A percentile compares a stretch with the other conserved stretches of the same genome.
phyloP scores from a whole-genome alignment of 305 asterid genomes.

The Fraxinus paxiana region DNA sequence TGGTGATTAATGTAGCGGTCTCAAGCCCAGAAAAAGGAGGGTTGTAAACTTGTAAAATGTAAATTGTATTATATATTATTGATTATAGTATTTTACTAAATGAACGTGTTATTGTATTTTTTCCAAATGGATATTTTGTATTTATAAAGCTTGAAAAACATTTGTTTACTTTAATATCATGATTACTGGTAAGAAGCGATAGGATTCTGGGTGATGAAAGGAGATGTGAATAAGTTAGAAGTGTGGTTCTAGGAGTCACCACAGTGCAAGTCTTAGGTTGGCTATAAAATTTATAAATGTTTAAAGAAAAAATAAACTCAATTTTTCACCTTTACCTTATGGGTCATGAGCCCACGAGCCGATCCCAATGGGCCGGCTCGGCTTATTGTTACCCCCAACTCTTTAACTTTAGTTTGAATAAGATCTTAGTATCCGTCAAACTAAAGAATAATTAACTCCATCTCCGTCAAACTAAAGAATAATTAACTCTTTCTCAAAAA shows the following conservation, averaged over 20 bases:
- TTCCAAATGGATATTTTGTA: background rate
- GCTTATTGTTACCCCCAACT: background rate
- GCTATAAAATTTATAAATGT: background rate
- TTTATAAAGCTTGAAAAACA: background rate
- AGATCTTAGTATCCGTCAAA: background rate
- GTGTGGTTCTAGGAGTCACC: background rate
- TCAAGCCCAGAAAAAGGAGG: background rate
- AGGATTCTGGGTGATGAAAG: background rate
- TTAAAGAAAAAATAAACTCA: background rate
- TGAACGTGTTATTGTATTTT: background rate
- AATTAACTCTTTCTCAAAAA: slow-evolving; percentile 7
- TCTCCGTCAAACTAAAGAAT: background rate
- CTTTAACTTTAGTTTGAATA: background rate
- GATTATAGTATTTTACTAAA: background rate
- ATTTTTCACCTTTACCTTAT: background rate
- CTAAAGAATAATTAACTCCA: background rate
- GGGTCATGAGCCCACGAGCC: background rate
- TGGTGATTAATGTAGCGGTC: background rate
- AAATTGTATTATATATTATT: background rate
- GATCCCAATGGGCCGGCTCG: background rate
- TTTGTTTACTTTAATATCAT: background rate
- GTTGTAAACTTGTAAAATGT: background rate
- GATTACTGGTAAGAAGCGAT: background rate
- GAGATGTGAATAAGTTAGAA: background rate
- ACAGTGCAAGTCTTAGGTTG: background rate